These are phyloP conservation scores for Amyloporia xantha DNA, from an alignment of 768 basidiomycete species.

Conservation along the genomic window DNA sequence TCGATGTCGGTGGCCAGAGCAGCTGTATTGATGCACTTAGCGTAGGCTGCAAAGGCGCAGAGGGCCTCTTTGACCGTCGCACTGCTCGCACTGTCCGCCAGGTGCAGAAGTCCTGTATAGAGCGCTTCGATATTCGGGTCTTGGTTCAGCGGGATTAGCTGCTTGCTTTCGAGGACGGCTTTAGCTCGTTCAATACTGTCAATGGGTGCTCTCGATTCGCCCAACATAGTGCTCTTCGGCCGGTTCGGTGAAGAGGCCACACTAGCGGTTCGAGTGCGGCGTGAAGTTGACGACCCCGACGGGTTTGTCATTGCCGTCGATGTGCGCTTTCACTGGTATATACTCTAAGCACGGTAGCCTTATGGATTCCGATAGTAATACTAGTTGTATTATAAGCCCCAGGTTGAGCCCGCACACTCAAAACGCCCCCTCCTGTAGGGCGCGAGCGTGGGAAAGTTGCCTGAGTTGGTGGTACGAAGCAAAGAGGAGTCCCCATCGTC, in stretches of 20 bases:
- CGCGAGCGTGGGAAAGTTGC: slow-evolving; percentile 2
- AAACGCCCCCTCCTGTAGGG: not conserved
- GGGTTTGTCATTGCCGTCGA: not conserved
- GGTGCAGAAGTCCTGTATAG: not conserved
- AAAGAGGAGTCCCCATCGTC: slow-evolving; percentile 2
- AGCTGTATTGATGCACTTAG: not conserved
- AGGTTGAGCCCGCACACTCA: not conserved
- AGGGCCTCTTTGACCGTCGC: not conserved
- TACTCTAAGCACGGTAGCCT: not conserved
- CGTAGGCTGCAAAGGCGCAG: not conserved
- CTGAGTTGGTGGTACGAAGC: slow-evolving; percentile 1
- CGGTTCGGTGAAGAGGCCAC: too few species aligned
- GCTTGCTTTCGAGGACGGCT: not conserved
- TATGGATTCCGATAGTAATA: not conserved
- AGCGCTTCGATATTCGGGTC: not conserved
- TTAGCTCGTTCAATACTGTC: not conserved
- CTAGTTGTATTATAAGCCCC: not conserved
- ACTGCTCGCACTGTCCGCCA: not conserved
- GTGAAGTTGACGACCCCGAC: not conserved
- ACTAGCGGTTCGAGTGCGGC: not conserved
- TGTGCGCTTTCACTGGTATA: not conserved
- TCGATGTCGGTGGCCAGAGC: not conserved
- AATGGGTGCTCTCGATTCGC: too few species aligned
- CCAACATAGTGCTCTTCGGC: too few species aligned
- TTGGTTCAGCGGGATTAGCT: not conserved